phyloP scores from a whole-genome alignment of 106 monocot genomes.

The Apostasia ramifera region DNA sequence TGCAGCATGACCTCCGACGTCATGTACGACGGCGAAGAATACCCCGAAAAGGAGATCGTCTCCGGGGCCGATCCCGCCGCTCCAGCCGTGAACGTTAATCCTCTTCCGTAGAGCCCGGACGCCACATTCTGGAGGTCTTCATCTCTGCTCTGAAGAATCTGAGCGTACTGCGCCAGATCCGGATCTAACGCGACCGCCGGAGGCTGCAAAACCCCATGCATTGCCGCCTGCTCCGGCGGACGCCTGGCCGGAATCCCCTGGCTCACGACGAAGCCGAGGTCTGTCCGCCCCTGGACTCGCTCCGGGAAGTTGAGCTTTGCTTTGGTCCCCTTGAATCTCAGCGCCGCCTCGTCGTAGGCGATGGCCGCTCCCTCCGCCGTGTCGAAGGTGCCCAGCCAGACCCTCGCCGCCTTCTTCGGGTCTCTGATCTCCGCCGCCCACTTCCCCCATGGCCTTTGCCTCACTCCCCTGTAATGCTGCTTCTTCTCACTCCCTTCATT shows the following conservation, averaged over 20 bases:
- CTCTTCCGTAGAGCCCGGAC: slow-evolving; percentile 5
- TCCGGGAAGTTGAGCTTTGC: slow-evolving; percentile 86
- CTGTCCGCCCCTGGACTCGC: slow-evolving; percentile 54
- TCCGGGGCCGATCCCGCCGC: neutral
- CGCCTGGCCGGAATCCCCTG: neutral
- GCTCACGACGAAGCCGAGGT: slow-evolving; percentile 27
- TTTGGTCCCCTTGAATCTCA: slow-evolving; percentile 60
- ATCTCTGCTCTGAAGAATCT: slow-evolving; percentile 24
- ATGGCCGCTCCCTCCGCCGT: slow-evolving; percentile 2
- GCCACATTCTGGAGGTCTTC: slow-evolving; percentile 10
- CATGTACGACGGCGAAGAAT: no score
- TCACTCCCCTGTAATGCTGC: slow-evolving; percentile 5
- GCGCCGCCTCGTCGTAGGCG: slow-evolving; percentile 71
- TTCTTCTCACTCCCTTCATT: slow-evolving; percentile 10
- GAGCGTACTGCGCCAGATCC: slow-evolving; percentile 37
- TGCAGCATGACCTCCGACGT: neutral
- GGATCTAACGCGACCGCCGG: slow-evolving; percentile 14
- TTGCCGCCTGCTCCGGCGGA: neutral
- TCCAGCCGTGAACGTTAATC: neutral
- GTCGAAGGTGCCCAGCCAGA: slow-evolving; percentile 9
- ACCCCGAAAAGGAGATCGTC: neutral
- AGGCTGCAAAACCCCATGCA: neutral
- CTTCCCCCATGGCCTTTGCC: slow-evolving; percentile 12
- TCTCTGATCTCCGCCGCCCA: slow-evolving; percentile 11
- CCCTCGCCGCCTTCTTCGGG: slow-evolving; percentile 9